Evolutionary conservation across 495 filamentous ascomycete genomes (phyloP).

Genomic region (Hypoxylon cercidicola): DNA sequence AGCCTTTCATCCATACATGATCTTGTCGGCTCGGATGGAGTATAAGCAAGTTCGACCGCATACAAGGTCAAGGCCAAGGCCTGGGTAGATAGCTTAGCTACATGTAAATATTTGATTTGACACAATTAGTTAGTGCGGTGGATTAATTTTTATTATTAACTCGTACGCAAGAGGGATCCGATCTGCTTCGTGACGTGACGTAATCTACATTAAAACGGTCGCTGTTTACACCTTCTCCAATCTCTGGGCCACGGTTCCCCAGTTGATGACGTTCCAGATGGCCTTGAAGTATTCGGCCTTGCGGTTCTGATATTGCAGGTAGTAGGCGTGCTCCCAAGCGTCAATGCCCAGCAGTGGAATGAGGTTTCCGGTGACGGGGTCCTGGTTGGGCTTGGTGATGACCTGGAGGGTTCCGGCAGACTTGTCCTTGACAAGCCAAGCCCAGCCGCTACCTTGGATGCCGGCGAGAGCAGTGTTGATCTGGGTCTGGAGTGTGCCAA

Average conservation of each 20-base stretch:
- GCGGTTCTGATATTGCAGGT: slow-evolving; percentile 83
- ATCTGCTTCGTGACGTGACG: slow-evolving; percentile 8
- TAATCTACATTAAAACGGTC: slow-evolving; percentile 12
- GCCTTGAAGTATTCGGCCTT: slow-evolving; percentile 84
- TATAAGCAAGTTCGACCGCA: too few relatives aligned
- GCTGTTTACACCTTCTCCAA: slow-evolving; percentile 60
- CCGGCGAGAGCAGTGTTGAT: slow-evolving; percentile 86
- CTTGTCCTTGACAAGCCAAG: slow-evolving; percentile 94
- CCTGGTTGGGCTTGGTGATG: slow-evolving; percentile 84
- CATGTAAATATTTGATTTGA: neutral
- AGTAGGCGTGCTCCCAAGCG: slow-evolving; percentile 85
- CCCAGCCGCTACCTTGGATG: slow-evolving; percentile 96
- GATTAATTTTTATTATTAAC: slow-evolving; percentile 16
- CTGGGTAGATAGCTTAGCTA: too few relatives aligned
- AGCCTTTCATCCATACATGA: neutral
- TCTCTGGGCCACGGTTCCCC: slow-evolving; percentile 90
- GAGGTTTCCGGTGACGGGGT: slow-evolving; percentile 82
- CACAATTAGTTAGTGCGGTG: neutral
- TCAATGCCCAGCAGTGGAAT: slow-evolving; percentile 85
- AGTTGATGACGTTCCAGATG: slow-evolving; percentile 89
- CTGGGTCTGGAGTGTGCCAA: slow-evolving; percentile 79
- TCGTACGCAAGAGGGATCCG: neutral
- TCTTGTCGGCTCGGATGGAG: neutral
- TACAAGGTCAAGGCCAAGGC: too few relatives aligned
- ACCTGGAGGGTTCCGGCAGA: slow-evolving; percentile 79